phyloP scores from a whole-genome alignment of 495 filamentous ascomycete species.

The Penicillium malachiteum region DNA sequence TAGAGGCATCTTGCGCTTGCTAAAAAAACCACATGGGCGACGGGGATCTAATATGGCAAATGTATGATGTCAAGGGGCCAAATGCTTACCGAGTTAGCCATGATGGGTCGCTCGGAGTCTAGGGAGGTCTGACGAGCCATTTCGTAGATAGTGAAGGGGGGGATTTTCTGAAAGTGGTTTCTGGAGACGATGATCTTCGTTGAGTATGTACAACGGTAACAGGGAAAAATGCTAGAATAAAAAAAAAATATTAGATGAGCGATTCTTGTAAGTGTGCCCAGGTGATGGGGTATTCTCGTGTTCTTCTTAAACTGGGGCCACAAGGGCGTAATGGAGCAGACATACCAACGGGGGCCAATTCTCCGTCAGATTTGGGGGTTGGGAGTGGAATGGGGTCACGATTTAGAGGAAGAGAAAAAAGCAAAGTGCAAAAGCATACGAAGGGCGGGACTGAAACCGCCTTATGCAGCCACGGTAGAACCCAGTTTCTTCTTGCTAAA shows the following conservation, averaged over 20 bases:
- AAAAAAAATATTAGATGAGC: neutral
- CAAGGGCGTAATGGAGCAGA: neutral
- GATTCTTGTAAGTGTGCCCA: too few relatives aligned
- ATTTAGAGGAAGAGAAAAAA: constrained; percentile 8
- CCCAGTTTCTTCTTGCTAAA: constrained; percentile 9
- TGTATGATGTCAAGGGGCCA: constrained; percentile 6
- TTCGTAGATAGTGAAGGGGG: constrained; percentile 1
- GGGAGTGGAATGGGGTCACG: neutral
- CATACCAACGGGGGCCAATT: neutral
- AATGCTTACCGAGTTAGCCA: constrained; percentile 67
- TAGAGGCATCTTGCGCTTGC: constrained; percentile 1
- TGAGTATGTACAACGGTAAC: neutral
- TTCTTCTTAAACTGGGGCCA: neutral
- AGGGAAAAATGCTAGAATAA: neutral
- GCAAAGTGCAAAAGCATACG: neutral
- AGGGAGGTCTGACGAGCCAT: constrained; percentile 65
- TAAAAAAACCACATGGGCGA: neutral
- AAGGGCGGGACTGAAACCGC: constrained; percentile 17
- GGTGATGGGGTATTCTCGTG: too few relatives aligned
- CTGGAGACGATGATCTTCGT: neutral
- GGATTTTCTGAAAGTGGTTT: neutral
- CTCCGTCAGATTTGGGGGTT: neutral
- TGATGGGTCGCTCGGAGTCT: constrained; percentile 74
- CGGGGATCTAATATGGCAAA: neutral
- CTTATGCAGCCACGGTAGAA: constrained; percentile 12